Conservation (phyloP, 495 filamentous ascomycete genomes). For the Pyrenula aspistea region DNA sequence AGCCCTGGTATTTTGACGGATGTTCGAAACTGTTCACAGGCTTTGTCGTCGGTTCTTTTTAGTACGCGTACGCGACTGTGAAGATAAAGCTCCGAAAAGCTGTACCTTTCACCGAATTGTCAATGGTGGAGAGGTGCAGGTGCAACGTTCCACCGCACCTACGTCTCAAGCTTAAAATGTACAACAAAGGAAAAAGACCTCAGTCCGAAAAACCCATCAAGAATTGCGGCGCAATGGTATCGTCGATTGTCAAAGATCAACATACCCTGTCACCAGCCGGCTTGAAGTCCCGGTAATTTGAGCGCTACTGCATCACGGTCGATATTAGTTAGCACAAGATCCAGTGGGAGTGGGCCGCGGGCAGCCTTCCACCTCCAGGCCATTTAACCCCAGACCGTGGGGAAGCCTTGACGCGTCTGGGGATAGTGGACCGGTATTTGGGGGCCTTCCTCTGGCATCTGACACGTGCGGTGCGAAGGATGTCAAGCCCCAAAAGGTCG, state of each 20-base stretch:
- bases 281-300: neutral
- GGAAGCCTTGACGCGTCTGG: neutral
- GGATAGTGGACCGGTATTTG: neutral
- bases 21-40: neutral
- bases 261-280: neutral
- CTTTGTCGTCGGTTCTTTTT: neutral
- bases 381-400: neutral
- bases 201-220: neutral
- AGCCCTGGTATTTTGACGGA: neutral
- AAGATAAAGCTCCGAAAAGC: too few relatives aligned
- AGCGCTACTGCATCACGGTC: neutral
- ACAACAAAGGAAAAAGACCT: too few relatives aligned
- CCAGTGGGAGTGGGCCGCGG: too few relatives aligned
- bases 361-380: neutral
- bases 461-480: neutral
- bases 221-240: neutral
- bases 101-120: too few relatives aligned
- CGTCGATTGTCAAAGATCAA: neutral
- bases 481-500: neutral
- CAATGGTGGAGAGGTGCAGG: too few relatives aligned
- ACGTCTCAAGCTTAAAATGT: too few relatives aligned
- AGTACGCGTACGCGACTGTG: too few relatives aligned
- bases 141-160: too few relatives aligned
- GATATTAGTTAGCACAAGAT: neutral
- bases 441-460: neutral